Evolutionary conservation across 192 early-diverging fungal species (phyloP), one percentile per base, ranked within the genome.

Genomic region (Kickxella alabastrina): DNA sequence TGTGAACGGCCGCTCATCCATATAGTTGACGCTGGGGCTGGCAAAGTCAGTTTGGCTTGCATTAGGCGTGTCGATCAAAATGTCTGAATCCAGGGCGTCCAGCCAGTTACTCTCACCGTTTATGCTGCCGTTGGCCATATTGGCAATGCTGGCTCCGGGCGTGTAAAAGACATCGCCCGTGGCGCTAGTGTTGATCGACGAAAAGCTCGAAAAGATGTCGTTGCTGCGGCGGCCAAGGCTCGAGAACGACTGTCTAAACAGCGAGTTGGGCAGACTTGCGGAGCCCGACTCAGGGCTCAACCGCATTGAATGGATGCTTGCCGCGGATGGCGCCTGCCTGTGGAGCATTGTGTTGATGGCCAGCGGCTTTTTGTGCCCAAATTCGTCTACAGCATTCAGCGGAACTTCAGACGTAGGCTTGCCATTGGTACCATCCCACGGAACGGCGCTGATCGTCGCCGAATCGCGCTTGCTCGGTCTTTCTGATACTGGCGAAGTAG

Each of bases 81-180:
- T 8, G 4, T 18, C 21, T 22, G 46, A n/a, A 17, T 49, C 46
- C 28, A 49, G 3, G 1, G 46, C 46, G 35, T 49, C 46, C 3
- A 35, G 29, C 46, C 46, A 49, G 32, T 49, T 35, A 15, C 14
- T 18, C 10, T 49, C 42, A n/a, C 13, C 12, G 21, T 13, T 25
- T 6, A 12, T 15, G 8, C 24, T 22, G 15, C 39, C 15, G 41
- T 17, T 10, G 31, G 28, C 21, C 24, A 74, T 47, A 41, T 75
- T 55, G 9, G 71, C 65, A 28, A 68, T n/a, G 43, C 65, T 75
- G 15, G 65, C 32, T n/a, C 68, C 60, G 13, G 71, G 71, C 12
- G 71, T 75, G n/a, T 51, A 75, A 45, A 68, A 75, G 1, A 51
- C 45, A 10, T 74, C 71, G 42, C 9, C 40, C 34, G 35, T 37